Conservation (phyloP, 2,329 filamentous ascomycete genomes). For the Fusarium irregulare region DNA sequence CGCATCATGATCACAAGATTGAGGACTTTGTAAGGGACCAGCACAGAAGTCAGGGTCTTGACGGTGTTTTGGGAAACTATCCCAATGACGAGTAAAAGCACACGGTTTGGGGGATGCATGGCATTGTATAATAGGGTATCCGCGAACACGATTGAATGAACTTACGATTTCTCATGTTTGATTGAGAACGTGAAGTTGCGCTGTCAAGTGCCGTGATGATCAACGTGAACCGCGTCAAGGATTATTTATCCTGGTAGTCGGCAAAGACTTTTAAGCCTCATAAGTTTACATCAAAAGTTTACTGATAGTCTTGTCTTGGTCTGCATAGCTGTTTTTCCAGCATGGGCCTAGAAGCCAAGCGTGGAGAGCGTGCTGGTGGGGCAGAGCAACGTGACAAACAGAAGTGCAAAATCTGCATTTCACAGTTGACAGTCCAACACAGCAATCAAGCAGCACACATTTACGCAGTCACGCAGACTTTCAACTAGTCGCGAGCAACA, state of each 20-base stretch:
- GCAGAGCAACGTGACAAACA: not conserved
- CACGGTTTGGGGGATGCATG: too few relatives aligned
- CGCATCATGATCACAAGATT: conserved; percentile 60
- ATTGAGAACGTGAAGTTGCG: not conserved
- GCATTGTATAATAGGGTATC: conserved; percentile 8
- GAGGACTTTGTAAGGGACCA: conserved; percentile 66
- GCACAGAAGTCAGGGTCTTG: conserved; percentile 58
- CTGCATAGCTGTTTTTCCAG: not conserved
- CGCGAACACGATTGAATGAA: conserved; percentile 15
- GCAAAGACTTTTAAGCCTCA: conserved; percentile 2
- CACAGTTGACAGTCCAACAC: not conserved
- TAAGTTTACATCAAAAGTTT: not conserved
- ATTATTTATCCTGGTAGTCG: not conserved
- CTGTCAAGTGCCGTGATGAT: not conserved
- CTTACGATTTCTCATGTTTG: conserved; percentile 8
- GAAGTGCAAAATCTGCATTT: not conserved
- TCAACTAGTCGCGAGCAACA: not conserved
- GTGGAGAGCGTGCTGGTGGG: too few relatives aligned
- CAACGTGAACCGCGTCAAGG: not conserved
- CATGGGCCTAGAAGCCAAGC: not conserved
- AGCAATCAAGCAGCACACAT: not conserved
- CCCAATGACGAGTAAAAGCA: conserved; percentile 28
- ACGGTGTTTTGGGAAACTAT: conserved; percentile 40
- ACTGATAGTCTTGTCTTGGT: not conserved
- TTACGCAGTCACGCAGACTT: not conserved